Conservation (phyloP, 2,329 filamentous ascomycete species). For the Xylaria sp. region DNA sequence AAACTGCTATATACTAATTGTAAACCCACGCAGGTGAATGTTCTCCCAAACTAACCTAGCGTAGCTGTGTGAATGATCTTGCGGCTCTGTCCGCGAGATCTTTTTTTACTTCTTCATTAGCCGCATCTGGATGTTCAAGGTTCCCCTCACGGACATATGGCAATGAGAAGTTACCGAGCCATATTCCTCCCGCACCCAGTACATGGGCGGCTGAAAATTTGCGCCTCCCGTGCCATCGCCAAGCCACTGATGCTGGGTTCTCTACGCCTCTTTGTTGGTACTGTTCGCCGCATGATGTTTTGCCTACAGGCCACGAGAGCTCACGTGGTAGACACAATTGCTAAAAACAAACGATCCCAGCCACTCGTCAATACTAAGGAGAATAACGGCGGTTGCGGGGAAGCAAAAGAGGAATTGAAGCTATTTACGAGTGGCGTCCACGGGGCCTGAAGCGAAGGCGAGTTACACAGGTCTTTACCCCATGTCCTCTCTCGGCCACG, state of each 20-base stretch:
- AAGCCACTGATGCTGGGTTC: neutral
- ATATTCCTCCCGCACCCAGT: constrained; percentile 8
- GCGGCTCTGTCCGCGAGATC: constrained; percentile 25
- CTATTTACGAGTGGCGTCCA: constrained; percentile 2
- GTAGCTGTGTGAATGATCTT: constrained; percentile 7
- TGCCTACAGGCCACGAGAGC: neutral
- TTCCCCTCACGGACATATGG: constrained; percentile 6
- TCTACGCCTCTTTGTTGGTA: neutral
- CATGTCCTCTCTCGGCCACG: constrained; percentile 23
- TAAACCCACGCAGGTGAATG: neutral
- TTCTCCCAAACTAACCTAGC: neutral
- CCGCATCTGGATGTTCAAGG: neutral
- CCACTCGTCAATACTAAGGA: neutral
- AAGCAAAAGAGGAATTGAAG: constrained; percentile 7
- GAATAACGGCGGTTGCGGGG: constrained; percentile 21
- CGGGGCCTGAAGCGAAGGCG: neutral
- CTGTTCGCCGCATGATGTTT: neutral
- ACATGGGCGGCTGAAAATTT: constrained; percentile 31
- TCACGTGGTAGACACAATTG: constrained; percentile 16
- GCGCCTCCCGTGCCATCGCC: constrained; percentile 27
- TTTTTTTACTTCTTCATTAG: neutral
- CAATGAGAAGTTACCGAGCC: constrained; percentile 9
- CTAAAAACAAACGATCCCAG: neutral
- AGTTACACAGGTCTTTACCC: neutral
- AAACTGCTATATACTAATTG: neutral